These are phyloP conservation scores for Carallia brachiata DNA, from an alignment of 345 rosid genomes.

Conservation along the genomic window DNA sequence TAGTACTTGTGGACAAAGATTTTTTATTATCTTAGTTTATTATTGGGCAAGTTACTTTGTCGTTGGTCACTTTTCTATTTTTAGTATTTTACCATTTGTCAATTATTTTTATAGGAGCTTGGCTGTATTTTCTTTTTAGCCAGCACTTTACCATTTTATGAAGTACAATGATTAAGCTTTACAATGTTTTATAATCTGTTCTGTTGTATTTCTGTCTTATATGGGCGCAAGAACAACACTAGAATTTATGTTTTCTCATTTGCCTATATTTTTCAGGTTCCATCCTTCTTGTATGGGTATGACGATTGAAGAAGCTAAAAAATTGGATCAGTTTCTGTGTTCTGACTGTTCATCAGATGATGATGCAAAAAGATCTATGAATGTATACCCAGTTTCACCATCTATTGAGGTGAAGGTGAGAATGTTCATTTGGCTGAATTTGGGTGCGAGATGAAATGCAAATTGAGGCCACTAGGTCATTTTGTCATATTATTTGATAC, in stretches of 20 bases:
- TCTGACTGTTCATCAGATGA: conserved; percentile 67
- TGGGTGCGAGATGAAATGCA: neutral
- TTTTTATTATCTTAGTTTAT: too few relatives aligned
- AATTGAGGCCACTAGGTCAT: too few relatives aligned
- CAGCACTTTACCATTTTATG: neutral
- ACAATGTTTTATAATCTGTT: neutral
- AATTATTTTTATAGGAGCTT: too few relatives aligned
- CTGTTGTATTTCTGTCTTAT: conserved; percentile 1
- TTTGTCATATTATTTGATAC: too few relatives aligned
- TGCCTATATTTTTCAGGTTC: conserved; percentile 47
- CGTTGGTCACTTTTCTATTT: too few relatives aligned
- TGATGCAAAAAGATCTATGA: conserved; percentile 55
- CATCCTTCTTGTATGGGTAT: conserved; percentile 85
- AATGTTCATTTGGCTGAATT: neutral
- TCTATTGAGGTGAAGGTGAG: conserved; percentile 59
- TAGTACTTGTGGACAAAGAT: too few relatives aligned
- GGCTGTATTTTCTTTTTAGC: too few relatives aligned
- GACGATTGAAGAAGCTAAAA: conserved; percentile 83
- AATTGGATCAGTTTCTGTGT: conserved; percentile 70
- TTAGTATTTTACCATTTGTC: too few relatives aligned
- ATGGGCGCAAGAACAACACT: neutral
- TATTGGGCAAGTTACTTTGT: too few relatives aligned
- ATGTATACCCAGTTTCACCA: conserved; percentile 47
- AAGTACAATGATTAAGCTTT: too few relatives aligned
- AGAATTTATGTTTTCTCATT: conserved; percentile 7